These are phyloP conservation scores for Fistulifera solaris DNA, from an alignment of 108 stramenopile genomes.

Conservation along the genomic window DNA sequence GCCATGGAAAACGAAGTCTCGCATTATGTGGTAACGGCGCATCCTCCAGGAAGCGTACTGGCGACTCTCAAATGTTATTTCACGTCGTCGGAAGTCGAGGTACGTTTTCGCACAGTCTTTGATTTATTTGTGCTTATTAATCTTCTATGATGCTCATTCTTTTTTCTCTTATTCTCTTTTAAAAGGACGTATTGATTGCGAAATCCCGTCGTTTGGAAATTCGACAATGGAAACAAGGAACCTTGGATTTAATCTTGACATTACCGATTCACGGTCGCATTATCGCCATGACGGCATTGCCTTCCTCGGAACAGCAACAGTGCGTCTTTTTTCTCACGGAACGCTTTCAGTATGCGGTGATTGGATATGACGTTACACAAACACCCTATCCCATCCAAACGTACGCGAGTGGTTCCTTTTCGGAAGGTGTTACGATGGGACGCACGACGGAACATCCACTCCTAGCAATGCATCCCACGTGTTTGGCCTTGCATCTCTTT, in stretches of 20 bases:
- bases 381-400: conserved; percentile 5
- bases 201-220: conserved; percentile 59
- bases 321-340: conserved; percentile 70
- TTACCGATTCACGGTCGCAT: conserved; percentile 68
- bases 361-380: conserved; percentile 30
- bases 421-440: not conserved
- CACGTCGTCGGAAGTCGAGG: conserved; percentile 27
- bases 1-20: conserved; percentile 29
- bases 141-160: not conserved
- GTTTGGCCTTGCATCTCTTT: conserved; percentile 65
- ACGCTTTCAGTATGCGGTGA: conserved; percentile 53
- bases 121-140: not conserved
- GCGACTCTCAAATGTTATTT: conserved; percentile 50
- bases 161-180: conserved; percentile 1
- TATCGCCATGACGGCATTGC: conserved; percentile 35
- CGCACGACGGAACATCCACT: conserved; percentile 46
- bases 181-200: conserved; percentile 48
- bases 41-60: conserved; percentile 58
- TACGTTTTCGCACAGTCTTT: conserved; percentile 8
- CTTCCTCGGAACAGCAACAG: conserved; percentile 4
- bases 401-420: conserved; percentile 3
- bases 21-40: conserved; percentile 69
- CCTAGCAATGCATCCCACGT: conserved; percentile 54
- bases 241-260: not conserved
- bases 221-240: conserved; percentile 12